Conservation (phyloP, 1,139 yeast species). For the Pichia sp. region DNA sequence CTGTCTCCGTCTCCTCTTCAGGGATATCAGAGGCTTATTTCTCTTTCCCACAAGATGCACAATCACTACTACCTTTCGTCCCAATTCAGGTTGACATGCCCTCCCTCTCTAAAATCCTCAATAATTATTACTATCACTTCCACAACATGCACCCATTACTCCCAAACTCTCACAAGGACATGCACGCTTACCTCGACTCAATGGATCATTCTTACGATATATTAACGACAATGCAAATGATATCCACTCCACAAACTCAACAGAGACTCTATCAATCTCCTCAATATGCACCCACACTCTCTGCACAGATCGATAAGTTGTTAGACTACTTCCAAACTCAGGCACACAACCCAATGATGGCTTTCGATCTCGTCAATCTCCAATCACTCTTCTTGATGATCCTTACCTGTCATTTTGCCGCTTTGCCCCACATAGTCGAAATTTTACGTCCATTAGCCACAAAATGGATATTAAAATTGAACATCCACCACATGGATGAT, state of each 20-base stretch:
- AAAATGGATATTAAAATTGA: neutral
- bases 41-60: no score
- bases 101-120: neutral
- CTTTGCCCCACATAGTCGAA: neutral
- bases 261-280: neutral
- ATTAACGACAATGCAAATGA: neutral
- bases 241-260: neutral
- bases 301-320: neutral
- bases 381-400: neutral
- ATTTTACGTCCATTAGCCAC: neutral
- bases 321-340: neutral
- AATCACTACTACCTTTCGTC: no score
- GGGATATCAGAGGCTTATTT: no score
- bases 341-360: neutral
- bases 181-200: neutral
- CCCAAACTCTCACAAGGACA: neutral
- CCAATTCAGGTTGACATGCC: no score
- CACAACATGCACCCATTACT: neutral
- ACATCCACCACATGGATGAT: neutral
- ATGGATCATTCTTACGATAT: neutral
- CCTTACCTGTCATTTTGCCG: neutral
- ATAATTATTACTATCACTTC: conserved; percentile 1
- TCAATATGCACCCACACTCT: neutral
- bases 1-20: no score
- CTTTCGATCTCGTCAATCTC: neutral